Base-by-base conservation (phyloP, 768 basidiomycete species). In the Hydnomerulius pinastri region DNA sequence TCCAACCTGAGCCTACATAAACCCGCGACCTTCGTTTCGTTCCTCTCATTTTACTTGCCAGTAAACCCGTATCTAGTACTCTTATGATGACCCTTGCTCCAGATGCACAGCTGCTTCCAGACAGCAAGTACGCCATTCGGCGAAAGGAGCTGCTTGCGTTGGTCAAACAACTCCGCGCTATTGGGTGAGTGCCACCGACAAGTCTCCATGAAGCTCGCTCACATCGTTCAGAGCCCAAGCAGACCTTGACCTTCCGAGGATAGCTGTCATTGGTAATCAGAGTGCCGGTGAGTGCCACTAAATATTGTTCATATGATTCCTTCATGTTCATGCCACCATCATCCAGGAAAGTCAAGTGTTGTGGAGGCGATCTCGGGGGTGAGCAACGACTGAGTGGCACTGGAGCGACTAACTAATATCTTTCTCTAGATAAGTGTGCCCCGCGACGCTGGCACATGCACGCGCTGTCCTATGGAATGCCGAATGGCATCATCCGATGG, bases 191-290 rank as follows among this genome's bases (percentile, higher is more conserved):
- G 6, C 18, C 43, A 13, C 23, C 35, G 17, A 4, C 11, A 25
- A 11, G 15, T 30, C 41, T n/a, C 17, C 23, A 11, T 13, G 29
- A 30, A 30, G 1, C 42, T 35, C 44, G 12, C n/a, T 47, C 57
- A 46, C 39, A 6, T 25, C 43, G 10, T 38, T 20, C 23, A 76
- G 77, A 1, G 70, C 73, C 2, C 74, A 79, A 60, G 67, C 66
- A 4, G 73, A 77, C 20, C 59, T 80, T 10, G 77, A 81, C 48
- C 61, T 81, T 5, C 78, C 80, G 7, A 64, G 77, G 7, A 75
- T 81, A 37, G 74, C 73, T 17, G 76, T 79, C 35, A 77, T 79
- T 32, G 79, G 79, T 12, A 78, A 77, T 37, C 81, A 81, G 59
- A 75, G 73, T 41, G 77, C 78, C 6, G 81, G 77, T 17, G 9